Percentiles rank a stretch among this genome's conserved stretches.
phyloP scores from a whole-genome alignment of 352 stramenopile species.

The Globisporangium recalcitrans region DNA sequence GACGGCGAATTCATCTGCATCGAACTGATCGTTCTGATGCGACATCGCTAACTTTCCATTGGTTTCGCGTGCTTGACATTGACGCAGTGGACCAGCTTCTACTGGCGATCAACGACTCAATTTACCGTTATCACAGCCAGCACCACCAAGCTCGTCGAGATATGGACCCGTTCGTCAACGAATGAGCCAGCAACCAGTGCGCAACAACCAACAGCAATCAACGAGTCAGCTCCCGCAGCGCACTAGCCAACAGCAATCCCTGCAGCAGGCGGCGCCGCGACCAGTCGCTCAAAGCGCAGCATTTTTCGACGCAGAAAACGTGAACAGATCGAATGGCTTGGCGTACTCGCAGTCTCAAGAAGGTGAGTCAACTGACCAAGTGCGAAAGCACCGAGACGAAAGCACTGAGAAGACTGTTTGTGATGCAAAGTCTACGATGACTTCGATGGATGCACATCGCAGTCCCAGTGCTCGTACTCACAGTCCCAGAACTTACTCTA shows the following conservation, averaged over 20 bases:
- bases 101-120: neutral
- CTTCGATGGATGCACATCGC: conserved; percentile 12
- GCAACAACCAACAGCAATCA: neutral
- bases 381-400: too few relatives aligned
- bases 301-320: conserved; percentile 8
- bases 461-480: conserved; percentile 16
- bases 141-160: conserved; percentile 5
- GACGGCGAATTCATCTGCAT: conserved; percentile 1
- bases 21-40: neutral
- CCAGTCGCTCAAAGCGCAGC: conserved; percentile 6
- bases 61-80: neutral
- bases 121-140: conserved; percentile 7
- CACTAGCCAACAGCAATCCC: neutral
- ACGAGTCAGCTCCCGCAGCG: neutral
- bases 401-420: neutral
- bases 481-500: conserved; percentile 16
- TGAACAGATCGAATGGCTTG: neutral
- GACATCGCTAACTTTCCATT: neutral
- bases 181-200: conserved; percentile 7
- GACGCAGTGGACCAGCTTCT: neutral
- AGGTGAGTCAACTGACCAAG: neutral
- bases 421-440: conserved; percentile 13
- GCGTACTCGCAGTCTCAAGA: conserved; percentile 17
- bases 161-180: conserved; percentile 13
- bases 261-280: neutral